Conservation (phyloP, 2,329 filamentous ascomycete genomes). For the Biscogniauxia mediterranea region DNA sequence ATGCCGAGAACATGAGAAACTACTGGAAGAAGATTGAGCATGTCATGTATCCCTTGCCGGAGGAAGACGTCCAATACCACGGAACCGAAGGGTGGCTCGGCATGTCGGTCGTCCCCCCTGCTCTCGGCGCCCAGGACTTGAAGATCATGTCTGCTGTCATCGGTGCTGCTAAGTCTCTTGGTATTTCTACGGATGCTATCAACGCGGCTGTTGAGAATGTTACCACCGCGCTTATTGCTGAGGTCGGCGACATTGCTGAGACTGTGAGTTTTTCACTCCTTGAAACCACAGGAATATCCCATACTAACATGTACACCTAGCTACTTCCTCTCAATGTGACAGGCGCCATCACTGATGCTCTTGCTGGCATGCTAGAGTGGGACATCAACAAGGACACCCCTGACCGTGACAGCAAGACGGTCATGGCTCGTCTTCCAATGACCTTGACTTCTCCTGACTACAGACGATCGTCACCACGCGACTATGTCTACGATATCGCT, state of each 20-base stretch:
- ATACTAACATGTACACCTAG: background rate
- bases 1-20: slow-evolving; percentile 23
- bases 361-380: slow-evolving; percentile 35
- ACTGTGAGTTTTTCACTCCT: background rate
- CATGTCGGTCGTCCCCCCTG: slow-evolving; percentile 18
- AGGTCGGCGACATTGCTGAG: slow-evolving; percentile 19
- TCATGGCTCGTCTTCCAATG: slow-evolving; percentile 52
- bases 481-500: slow-evolving; percentile 39
- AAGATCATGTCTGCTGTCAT: slow-evolving; percentile 21
- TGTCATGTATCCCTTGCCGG: slow-evolving; percentile 31
- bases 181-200: slow-evolving; percentile 11
- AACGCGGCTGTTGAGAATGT: slow-evolving; percentile 12
- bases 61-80: slow-evolving; percentile 37
- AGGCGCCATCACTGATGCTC: slow-evolving; percentile 11
- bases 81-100: slow-evolving; percentile 26
- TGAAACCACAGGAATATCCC: background rate
- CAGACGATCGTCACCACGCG: slow-evolving; percentile 50
- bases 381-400: slow-evolving; percentile 46
- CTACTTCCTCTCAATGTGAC: slow-evolving; percentile 22
- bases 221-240: slow-evolving; percentile 6
- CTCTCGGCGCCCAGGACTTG: slow-evolving; percentile 17
- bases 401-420: slow-evolving; percentile 40
- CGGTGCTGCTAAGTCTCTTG: slow-evolving; percentile 21
- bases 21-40: slow-evolving; percentile 29
- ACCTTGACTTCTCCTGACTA: slow-evolving; percentile 50